phyloP scores from a whole-genome alignment of 2,329 filamentous ascomycete species.

The Penicillium sp. region DNA sequence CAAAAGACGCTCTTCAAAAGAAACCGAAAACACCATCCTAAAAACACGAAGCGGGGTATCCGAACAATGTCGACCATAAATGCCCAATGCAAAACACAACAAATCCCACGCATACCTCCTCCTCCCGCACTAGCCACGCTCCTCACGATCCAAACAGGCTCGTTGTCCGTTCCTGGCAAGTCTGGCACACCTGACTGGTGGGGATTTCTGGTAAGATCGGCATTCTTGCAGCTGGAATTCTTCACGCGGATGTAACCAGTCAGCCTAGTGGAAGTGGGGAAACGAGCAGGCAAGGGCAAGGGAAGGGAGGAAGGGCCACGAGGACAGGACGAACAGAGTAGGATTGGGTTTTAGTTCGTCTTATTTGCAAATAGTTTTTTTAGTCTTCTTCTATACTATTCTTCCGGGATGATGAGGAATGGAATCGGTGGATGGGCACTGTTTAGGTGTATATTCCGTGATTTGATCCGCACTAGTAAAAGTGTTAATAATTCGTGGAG shows the following conservation, averaged over 20 bases:
- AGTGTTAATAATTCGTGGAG: not conserved
- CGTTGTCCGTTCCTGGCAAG: constrained; percentile 18
- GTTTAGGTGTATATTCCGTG: constrained; percentile 9
- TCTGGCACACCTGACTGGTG: constrained; percentile 23
- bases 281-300: not conserved
- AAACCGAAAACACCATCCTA: not conserved
- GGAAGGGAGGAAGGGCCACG: not conserved
- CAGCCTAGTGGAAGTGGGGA: not conserved
- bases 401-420: not conserved
- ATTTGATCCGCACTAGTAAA: not conserved
- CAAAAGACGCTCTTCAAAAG: not conserved
- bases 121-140: not conserved
- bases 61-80: not conserved
- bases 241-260: constrained; percentile 21
- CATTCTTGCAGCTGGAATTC: constrained; percentile 24
- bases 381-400: constrained; percentile 1
- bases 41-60: constrained; percentile 6
- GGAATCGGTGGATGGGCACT: constrained; percentile 2
- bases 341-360: not conserved
- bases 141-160: constrained; percentile 14
- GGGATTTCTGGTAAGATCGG: constrained; percentile 25
- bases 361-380: not conserved
- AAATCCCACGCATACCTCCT: constrained; percentile 1
- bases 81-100: not conserved
- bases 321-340: not conserved